Conservation (phyloP, 73 alveolate genomes). For the Blepharisma stoltei region DNA sequence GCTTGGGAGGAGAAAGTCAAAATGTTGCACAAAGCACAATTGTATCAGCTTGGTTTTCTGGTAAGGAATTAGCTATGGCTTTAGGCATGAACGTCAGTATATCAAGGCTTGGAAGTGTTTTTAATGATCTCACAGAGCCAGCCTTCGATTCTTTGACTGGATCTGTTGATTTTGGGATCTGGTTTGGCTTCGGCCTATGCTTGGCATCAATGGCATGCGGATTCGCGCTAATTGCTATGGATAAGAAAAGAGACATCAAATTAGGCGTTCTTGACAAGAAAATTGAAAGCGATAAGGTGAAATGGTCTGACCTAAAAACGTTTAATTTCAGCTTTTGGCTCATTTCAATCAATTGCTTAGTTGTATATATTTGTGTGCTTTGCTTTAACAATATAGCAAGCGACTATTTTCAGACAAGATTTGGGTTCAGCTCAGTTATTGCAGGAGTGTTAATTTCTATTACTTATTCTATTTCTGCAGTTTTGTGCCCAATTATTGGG, state of each 20-base stretch:
- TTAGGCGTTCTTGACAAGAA: slow-evolving; percentile 31
- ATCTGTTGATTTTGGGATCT: slow-evolving; percentile 51
- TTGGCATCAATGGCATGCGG: slow-evolving; percentile 52
- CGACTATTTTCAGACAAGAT: slow-evolving; percentile 48
- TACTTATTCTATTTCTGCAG: slow-evolving; percentile 59
- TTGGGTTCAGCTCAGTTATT: slow-evolving; percentile 47
- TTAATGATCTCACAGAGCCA: slow-evolving; percentile 43
- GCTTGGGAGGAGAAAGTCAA: slow-evolving; percentile 84
- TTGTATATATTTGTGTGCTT: slow-evolving; percentile 65
- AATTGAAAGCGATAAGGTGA: slow-evolving; percentile 65
- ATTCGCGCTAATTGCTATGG: slow-evolving; percentile 44
- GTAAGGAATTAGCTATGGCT: slow-evolving; percentile 92
- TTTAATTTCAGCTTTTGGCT: slow-evolving; percentile 69
- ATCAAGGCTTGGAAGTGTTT: slow-evolving; percentile 74
- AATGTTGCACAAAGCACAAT: slow-evolving; percentile 77
- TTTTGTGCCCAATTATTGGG: slow-evolving; percentile 75
- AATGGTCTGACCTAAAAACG: slow-evolving; percentile 62
- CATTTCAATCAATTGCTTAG: slow-evolving; percentile 56
- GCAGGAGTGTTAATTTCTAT: slow-evolving; percentile 55
- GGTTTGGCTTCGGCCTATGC: slow-evolving; percentile 55
- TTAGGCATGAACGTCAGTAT: slow-evolving; percentile 81
- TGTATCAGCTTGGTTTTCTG: slow-evolving; percentile 92
- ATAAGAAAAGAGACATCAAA: slow-evolving; percentile 45
- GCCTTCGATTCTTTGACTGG: not conserved
- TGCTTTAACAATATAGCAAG: slow-evolving; percentile 62